Conservation (phyloP, 768 basidiomycete species). For the Glaciozyma antarctica region DNA sequence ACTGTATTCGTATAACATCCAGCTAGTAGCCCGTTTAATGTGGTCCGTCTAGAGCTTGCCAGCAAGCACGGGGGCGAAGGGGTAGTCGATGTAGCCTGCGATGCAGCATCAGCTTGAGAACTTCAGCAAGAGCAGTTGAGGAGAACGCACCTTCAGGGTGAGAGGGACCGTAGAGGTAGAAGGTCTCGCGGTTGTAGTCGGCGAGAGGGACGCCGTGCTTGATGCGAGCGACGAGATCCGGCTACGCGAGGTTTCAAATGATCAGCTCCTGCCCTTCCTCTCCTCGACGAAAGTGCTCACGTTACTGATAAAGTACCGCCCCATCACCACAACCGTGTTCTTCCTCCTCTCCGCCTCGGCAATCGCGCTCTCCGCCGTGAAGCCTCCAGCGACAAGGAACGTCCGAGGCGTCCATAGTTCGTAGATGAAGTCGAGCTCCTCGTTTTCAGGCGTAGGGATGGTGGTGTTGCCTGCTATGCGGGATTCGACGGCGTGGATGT, state of each 20-base stretch:
- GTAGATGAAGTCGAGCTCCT: slow-evolving; percentile 3
- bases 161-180: slow-evolving; percentile 22
- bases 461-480: slow-evolving; percentile 33
- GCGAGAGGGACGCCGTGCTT: slow-evolving; percentile 11
- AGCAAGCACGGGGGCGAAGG: slow-evolving; percentile 1
- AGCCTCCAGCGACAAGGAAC: slow-evolving; percentile 9
- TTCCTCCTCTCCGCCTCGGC: not conserved
- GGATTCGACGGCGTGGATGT: not conserved
- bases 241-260: not conserved
- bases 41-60: too few species aligned
- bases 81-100: slow-evolving; percentile 15
- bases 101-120: not conserved
- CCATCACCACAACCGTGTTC: slow-evolving; percentile 12
- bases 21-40: too few species aligned
- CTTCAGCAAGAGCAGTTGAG: not conserved
- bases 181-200: slow-evolving; percentile 25
- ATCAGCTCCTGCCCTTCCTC: not conserved
- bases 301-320: slow-evolving; percentile 1
- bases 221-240: slow-evolving; percentile 22
- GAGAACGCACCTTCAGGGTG: not conserved
- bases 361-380: not conserved
- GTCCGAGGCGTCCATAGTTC: not conserved
- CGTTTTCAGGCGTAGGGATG: slow-evolving; percentile 16
- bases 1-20: too few species aligned
- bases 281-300: not conserved